Evolutionary conservation across 768 basidiomycete species (phyloP).

Genomic region (Mycena crocata): DNA sequence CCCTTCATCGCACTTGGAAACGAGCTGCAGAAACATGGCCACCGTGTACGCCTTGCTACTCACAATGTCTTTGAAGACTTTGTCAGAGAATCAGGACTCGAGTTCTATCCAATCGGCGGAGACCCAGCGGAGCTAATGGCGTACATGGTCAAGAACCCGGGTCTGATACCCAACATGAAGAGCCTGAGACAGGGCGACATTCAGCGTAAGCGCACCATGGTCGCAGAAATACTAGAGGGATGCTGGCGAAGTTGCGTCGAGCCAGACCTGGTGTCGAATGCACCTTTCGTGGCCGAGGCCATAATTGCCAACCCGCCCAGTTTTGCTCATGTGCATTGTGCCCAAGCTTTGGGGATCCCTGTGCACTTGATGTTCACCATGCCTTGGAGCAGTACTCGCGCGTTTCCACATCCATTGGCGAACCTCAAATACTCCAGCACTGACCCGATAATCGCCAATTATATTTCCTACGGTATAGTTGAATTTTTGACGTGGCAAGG

Average conservation of each 20-base stretch:
- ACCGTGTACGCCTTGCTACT: conserved; percentile 58
- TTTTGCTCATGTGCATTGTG: conserved; percentile 61
- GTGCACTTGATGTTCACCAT: conserved; percentile 36
- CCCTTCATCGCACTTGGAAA: conserved; percentile 58
- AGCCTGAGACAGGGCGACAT: conserved; percentile 57
- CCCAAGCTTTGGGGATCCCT: conserved; percentile 56
- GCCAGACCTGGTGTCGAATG: conserved; percentile 46
- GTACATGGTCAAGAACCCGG: conserved; percentile 63
- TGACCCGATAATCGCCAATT: conserved; percentile 53
- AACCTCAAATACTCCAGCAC: conserved; percentile 53
- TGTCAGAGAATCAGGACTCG: conserved; percentile 49
- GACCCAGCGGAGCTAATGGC: conserved; percentile 59
- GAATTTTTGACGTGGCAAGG: conserved; percentile 57
- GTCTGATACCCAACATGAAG: conserved; percentile 54
- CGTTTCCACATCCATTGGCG: conserved; percentile 60
- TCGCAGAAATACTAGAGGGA: conserved; percentile 56
- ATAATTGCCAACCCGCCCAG: conserved; percentile 61
- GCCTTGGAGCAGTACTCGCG: conserved; percentile 44
- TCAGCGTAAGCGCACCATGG: conserved; percentile 54
- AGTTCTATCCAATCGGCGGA: conserved; percentile 59
- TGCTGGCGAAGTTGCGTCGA: conserved; percentile 52
- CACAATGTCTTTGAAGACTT: conserved; percentile 57
- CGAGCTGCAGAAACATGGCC: conserved; percentile 47
- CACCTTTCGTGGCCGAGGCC: conserved; percentile 56
- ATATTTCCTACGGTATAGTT: conserved; percentile 53